Conservation (phyloP, 192 early-diverging fungal genomes). For the Coemansia sp. region DNA sequence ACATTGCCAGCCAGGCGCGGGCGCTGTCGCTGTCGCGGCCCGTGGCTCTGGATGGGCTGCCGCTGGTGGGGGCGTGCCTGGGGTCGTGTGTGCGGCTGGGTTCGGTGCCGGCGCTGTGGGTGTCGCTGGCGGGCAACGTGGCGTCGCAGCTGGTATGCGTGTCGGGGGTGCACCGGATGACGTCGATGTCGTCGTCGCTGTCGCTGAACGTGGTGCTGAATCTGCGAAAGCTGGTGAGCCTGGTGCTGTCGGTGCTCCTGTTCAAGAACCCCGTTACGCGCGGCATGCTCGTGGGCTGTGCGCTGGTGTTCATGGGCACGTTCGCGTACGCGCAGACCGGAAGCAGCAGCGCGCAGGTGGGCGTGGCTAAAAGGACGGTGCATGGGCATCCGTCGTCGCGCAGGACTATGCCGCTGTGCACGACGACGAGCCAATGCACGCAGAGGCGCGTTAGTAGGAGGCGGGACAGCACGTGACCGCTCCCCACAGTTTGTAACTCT, state of each 20-base stretch:
- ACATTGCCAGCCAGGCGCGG: conserved; percentile 58
- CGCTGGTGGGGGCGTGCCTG: background rate
- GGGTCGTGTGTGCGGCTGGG: conserved; percentile 19
- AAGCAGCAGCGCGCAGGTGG: background rate
- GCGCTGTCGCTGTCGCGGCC: conserved; percentile 53
- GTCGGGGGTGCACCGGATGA: conserved; percentile 81
- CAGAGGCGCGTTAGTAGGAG: background rate
- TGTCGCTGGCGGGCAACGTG: conserved; percentile 68
- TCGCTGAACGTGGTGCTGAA: conserved; percentile 87
- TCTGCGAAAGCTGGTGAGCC: conserved; percentile 80
- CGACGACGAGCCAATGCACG: background rate
- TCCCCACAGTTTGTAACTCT: background rate
- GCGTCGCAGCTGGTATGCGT: conserved; percentile 90
- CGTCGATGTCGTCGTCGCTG: conserved; percentile 73
- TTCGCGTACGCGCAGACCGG: conserved; percentile 62
- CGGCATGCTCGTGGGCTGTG: conserved; percentile 65
- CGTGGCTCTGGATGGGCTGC: conserved; percentile 13
- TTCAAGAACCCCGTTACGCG: conserved; percentile 77
- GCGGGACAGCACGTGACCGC: background rate
- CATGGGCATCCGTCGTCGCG: background rate
- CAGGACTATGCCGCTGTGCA: background rate
- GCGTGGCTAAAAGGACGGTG: background rate
- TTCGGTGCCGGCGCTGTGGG: conserved; percentile 67
- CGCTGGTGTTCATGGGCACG: conserved; percentile 81
- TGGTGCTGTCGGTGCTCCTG: conserved; percentile 74